phyloP scores from a whole-genome alignment of 352 stramenopile species.

The Globisporangium emineosum region DNA sequence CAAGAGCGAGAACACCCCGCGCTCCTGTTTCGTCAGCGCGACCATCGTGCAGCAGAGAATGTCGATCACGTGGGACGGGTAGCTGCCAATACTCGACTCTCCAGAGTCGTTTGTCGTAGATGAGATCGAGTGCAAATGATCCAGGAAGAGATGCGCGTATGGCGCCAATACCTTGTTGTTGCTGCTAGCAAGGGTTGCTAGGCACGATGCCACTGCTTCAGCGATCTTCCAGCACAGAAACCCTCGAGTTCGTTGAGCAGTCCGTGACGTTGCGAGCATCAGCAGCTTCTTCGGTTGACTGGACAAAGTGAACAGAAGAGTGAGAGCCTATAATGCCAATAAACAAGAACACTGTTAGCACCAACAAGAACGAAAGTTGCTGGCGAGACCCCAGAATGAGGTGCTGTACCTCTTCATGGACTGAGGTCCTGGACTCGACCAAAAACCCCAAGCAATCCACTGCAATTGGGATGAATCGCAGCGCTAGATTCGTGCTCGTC shows the following conservation, averaged over 20 bases:
- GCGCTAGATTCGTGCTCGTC: slow-evolving; percentile 29
- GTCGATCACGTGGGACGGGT: slow-evolving; percentile 59
- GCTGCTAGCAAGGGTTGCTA: slow-evolving; percentile 39
- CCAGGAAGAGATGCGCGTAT: slow-evolving; percentile 72
- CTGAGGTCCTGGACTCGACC: slow-evolving; percentile 33
- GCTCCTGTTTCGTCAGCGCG: slow-evolving; percentile 56
- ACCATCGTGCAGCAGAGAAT: slow-evolving; percentile 72
- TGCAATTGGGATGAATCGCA: slow-evolving; percentile 37
- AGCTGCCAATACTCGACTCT: slow-evolving; percentile 24
- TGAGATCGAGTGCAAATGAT: slow-evolving; percentile 71
- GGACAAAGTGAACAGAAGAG: slow-evolving; percentile 60
- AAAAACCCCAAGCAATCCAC: slow-evolving; percentile 36
- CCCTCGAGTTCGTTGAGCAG: slow-evolving; percentile 30
- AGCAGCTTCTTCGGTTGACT: slow-evolving; percentile 67
- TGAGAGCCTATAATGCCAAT: slow-evolving; percentile 39
- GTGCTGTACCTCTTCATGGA: slow-evolving; percentile 56
- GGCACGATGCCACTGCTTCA: slow-evolving; percentile 40
- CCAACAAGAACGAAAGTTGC: not conserved
- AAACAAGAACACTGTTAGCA: not conserved
- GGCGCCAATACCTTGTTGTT: slow-evolving; percentile 41
- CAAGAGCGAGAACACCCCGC: slow-evolving; percentile 63
- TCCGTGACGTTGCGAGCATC: slow-evolving; percentile 32
- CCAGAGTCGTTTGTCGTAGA: slow-evolving; percentile 30
- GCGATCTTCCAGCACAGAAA: slow-evolving; percentile 66
- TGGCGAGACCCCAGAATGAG: not conserved